phyloP scores from a whole-genome alignment of 2,329 filamentous ascomycete species.

The Penicillium sp. region DNA sequence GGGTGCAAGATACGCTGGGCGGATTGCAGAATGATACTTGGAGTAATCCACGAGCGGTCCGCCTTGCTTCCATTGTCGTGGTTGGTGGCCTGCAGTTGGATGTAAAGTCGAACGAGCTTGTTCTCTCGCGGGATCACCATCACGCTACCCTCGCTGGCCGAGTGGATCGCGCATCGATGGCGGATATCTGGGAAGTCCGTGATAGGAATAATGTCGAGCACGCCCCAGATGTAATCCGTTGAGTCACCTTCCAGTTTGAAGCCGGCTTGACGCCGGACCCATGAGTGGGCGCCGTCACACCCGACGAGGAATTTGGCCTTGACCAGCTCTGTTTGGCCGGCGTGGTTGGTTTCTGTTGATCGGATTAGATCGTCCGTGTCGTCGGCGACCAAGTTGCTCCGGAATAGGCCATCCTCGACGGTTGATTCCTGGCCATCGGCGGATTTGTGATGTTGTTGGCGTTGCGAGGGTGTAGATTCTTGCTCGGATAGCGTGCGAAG shows the following conservation, averaged over 20 bases:
- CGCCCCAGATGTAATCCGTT: conserved; percentile 16
- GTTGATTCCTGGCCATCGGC: conserved; percentile 27
- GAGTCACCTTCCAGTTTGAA: conserved; percentile 18
- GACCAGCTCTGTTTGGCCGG: conserved; percentile 2
- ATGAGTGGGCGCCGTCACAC: conserved; percentile 25
- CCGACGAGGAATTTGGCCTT: conserved; percentile 24
- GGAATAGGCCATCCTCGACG: conserved; percentile 49
- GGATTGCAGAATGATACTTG: conserved; percentile 60
- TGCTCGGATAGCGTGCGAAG: conserved; percentile 59
- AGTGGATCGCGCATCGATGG: conserved; percentile 59
- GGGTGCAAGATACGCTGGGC: conserved; percentile 65
- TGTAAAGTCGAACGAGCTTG: conserved; percentile 63
- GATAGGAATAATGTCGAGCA: conserved; percentile 18
- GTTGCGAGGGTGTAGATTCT: conserved; percentile 42
- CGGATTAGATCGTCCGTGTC: background rate
- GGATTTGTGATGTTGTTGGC: conserved; percentile 28
- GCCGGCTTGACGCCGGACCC: conserved; percentile 18
- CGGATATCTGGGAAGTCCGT: conserved; percentile 55
- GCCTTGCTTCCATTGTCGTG: conserved; percentile 44
- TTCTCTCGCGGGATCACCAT: conserved; percentile 66
- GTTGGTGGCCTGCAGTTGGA: conserved; percentile 56
- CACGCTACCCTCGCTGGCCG: conserved; percentile 52
- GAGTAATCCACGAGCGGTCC: conserved; percentile 63
- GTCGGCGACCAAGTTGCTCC: background rate
- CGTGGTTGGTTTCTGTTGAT: background rate